Conservation (phyloP, 192 early-diverging fungal species). For the Backusella psychrophila region DNA sequence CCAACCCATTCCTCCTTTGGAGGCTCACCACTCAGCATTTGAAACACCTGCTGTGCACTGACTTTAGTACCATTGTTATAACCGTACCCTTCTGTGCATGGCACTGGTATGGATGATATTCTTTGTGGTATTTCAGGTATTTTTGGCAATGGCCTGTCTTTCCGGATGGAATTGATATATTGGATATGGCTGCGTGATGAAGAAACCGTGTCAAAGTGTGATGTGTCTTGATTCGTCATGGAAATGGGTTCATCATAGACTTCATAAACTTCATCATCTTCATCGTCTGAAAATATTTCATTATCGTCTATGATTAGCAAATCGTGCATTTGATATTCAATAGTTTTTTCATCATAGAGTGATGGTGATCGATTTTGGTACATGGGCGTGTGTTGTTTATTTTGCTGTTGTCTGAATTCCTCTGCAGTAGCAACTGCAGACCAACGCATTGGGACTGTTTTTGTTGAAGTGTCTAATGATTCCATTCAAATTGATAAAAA, state of each 20-base stretch:
- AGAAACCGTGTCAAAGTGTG: not conserved
- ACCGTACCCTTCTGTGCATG: not conserved
- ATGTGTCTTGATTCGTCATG: not conserved
- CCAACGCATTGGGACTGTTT: constrained; percentile 4
- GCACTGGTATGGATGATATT: not conserved
- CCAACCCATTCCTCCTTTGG: not conserved
- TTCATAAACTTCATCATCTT: not conserved
- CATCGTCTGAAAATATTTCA: constrained; percentile 6
- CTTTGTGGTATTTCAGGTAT: constrained; percentile 6
- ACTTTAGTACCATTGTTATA: not conserved
- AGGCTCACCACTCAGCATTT: not conserved
- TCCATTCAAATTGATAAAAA: not conserved
- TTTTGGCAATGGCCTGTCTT: not conserved
- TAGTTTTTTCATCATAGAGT: not conserved
- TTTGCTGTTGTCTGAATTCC: not conserved
- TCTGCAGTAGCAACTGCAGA: not conserved
- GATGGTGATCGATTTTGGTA: not conserved
- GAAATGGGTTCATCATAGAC: not conserved
- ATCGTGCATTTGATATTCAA: not conserved
- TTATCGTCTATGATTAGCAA: not conserved
- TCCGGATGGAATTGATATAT: not conserved
- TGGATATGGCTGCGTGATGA: not conserved
- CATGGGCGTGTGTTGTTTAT: not conserved
- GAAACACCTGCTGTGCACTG: constrained; percentile 1
- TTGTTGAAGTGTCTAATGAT: not conserved